Conservation (phyloP, 1,284 basidiomycete species). For the Ustilago loliicola region DNA sequence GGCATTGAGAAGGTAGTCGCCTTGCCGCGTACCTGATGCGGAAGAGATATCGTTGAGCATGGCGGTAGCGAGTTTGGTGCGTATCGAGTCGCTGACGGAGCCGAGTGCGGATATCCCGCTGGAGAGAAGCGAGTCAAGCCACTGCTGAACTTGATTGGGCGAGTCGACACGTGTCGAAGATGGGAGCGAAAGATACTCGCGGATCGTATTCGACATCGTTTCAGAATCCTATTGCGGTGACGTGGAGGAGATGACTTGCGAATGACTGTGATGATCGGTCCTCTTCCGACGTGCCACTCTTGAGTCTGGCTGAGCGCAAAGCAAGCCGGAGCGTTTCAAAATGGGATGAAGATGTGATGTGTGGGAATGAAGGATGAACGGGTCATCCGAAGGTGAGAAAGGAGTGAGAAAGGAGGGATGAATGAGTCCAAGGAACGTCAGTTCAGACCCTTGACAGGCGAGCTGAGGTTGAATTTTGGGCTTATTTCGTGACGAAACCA, state of each 20-base stretch:
- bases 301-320: not conserved
- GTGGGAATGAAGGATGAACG: not conserved
- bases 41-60: slow-evolving; percentile 37
- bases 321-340: not conserved
- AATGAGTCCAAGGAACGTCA: not conserved
- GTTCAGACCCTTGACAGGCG: not conserved
- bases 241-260: not conserved
- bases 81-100: slow-evolving; percentile 44
- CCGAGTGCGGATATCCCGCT: slow-evolving; percentile 27
- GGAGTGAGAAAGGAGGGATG: too few species aligned
- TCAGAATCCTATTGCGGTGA: not conserved
- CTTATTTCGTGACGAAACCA: not conserved
- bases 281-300: not conserved
- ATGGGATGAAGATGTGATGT: not conserved
- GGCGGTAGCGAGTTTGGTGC: slow-evolving; percentile 38
- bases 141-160: slow-evolving; percentile 29
- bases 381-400: not conserved
- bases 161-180: slow-evolving; percentile 30
- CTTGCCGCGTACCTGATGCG: slow-evolving; percentile 41
- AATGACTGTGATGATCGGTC: not conserved
- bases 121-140: slow-evolving; percentile 34
- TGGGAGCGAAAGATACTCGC: slow-evolving; percentile 47
- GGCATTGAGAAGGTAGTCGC: slow-evolving; percentile 37
- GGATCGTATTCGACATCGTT: slow-evolving; percentile 34
- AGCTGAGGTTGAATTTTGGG: not conserved